Evolutionary conservation across 352 stramenopile species (phyloP), one percentile per base, ranked within the genome.

Genomic region (Achlya hypogyna): DNA sequence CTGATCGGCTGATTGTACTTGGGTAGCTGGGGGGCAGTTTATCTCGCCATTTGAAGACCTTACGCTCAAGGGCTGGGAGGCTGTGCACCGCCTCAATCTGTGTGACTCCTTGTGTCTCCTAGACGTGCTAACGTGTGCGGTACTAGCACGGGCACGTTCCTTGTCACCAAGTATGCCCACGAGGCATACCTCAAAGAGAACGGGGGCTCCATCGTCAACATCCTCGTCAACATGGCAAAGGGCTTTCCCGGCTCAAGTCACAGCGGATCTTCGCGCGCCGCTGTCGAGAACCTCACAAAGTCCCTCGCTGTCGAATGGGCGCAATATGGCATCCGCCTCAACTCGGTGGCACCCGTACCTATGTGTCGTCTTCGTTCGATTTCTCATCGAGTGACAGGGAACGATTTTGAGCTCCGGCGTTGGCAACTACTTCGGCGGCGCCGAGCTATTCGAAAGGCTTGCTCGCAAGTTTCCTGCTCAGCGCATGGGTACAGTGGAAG

Each of bases 271-370:
- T 89, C 92, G 47, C 81, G 94, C 51, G 93, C 91, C 25, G 94
- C 83, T 16, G 87, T 98, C 18, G 84, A 98, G 71, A 98, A 98
- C 74, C 84, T 98, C 65, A 93, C 76, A 60, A 97, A 97, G 71
- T 97, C 91, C 35, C 79, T 98, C 12, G 91, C 87, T 31, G 81
- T 96, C 32, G 93, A 98, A 74, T 98, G 95, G 95, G 94, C 95
- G 20, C 78, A 87, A 32, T 93, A 77, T 34, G 86, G 84, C 29
- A 96, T 98, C 20, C 82, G 91, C 52, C 75, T 98, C 51, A 98
- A 98, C 73, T 96, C 88, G 53, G 91, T 98, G n/a, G 81, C 91
- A 63, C 91, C 93, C 8, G 81, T 89, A 74, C 43, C 77, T 71
- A 54, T 16, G 1, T 56, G 4, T 62, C 12, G 32, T 2, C 65